phyloP scores from a whole-genome alignment of 225 moss, liverwort and hornwort species.

The Physcomitrellopsis africana region DNA sequence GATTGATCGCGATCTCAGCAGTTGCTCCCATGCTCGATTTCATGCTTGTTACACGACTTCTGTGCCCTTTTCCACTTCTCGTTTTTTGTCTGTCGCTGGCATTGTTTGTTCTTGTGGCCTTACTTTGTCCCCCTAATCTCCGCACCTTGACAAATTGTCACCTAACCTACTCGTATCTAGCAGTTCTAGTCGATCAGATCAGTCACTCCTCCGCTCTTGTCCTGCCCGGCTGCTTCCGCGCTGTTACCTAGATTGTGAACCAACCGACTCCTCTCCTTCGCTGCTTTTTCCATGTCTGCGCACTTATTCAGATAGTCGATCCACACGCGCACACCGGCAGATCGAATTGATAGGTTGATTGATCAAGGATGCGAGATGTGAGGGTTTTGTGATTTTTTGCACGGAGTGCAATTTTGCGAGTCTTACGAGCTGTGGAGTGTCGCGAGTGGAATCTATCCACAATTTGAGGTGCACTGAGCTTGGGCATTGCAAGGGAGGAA shows the following conservation, averaged over 20 bases:
- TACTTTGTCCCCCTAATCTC: neutral
- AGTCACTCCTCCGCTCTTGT: neutral
- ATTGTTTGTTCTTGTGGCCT: neutral
- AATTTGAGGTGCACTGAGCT: constrained; percentile 1
- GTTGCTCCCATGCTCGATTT: neutral
- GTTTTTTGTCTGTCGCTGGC: neutral
- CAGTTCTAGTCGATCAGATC: neutral
- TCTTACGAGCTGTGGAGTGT: constrained; percentile 21
- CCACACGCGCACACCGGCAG: no score
- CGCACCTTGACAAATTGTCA: constrained; percentile 12
- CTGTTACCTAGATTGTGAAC: neutral
- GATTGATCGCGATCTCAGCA: neutral
- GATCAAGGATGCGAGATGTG: neutral
- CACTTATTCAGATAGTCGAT: neutral
- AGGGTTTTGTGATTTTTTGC: neutral
- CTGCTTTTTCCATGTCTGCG: constrained; percentile 15
- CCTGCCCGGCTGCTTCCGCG: constrained; percentile 11
- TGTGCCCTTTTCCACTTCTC: neutral
- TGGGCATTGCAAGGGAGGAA: constrained; percentile 18
- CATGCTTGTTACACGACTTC: neutral
- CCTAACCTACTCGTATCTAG: neutral
- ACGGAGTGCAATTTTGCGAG: neutral
- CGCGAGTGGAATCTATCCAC: neutral
- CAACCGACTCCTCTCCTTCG: neutral
- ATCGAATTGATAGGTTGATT: neutral